Conservation (phyloP, 768 basidiomycete species). For the Xerocomus spinulosus region DNA sequence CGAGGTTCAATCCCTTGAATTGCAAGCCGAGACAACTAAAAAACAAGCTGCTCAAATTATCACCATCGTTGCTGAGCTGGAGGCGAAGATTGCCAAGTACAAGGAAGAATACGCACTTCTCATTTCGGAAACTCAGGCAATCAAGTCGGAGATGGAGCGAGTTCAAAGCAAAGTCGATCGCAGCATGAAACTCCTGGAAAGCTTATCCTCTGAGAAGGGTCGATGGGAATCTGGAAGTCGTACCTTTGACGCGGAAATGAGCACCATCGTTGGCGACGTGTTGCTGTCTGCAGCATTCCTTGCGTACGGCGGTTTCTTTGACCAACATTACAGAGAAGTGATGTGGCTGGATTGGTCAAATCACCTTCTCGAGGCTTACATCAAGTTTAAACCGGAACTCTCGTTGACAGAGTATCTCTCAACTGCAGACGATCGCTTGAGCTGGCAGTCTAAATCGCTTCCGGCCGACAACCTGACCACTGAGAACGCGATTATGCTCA, state of each 20-base stretch:
- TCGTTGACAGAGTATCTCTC: conserved; percentile 95
- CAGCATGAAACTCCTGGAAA: conserved; percentile 91
- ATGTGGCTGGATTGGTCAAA: conserved; percentile 96
- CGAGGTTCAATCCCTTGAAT: conserved; percentile 90
- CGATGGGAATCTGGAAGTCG: conserved; percentile 95
- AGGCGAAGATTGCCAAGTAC: conserved; percentile 87
- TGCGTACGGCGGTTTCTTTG: conserved; percentile 97
- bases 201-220: conserved; percentile 88
- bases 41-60: conserved; percentile 88
- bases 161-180: conserved; percentile 97
- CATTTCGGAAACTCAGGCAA: conserved; percentile 94
- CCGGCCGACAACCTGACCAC: conserved; percentile 94
- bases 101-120: conserved; percentile 97
- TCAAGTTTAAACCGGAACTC: conserved; percentile 90
- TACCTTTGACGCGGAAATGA: conserved; percentile 97
- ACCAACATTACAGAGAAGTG: conserved; percentile 94
- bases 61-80: conserved; percentile 87
- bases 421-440: conserved; percentile 91
- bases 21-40: conserved; percentile 92
- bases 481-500: conserved; percentile 99
- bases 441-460: conserved; percentile 94
- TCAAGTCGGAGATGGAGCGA: conserved; percentile 96
- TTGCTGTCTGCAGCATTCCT: conserved; percentile 93
- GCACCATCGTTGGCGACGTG: conserved; percentile 96
- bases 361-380: conserved; percentile 82